A percentile compares a stretch with the other conserved stretches of the same genome.
phyloP scores from a whole-genome alignment of 495 filamentous ascomycete genomes.

The Neurospora tetrasperma region DNA sequence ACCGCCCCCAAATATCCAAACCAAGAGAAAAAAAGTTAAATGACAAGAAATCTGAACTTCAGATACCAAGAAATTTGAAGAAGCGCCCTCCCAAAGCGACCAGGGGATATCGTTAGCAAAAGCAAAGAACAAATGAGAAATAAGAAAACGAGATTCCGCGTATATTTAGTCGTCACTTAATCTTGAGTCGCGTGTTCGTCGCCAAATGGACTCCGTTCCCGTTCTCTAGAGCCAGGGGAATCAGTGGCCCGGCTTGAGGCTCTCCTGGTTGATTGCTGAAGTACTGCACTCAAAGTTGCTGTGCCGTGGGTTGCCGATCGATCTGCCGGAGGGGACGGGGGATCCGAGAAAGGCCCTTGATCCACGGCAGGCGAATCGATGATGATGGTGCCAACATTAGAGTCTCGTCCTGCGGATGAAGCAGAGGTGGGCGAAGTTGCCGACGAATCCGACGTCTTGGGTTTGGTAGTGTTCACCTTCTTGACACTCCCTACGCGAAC shows the following conservation, averaged over 20 bases:
- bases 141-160: background rate
- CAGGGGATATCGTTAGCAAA: slow-evolving; percentile 2
- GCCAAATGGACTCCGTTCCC: slow-evolving; percentile 42
- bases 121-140: background rate
- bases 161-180: slow-evolving; percentile 9
- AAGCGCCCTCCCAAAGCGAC: background rate
- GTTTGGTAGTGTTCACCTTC: slow-evolving; percentile 25
- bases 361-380: slow-evolving; percentile 39
- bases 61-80: background rate
- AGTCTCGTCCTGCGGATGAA: slow-evolving; percentile 21
- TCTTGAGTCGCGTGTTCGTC: slow-evolving; percentile 44
- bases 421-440: slow-evolving; percentile 12
- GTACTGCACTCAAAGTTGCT: slow-evolving; percentile 41
- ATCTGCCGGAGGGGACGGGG: slow-evolving; percentile 17
- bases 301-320: slow-evolving; percentile 24
- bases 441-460: slow-evolving; percentile 15
- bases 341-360: slow-evolving; percentile 52
- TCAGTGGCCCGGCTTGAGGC: slow-evolving; percentile 26
- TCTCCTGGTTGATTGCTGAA: slow-evolving; percentile 39
- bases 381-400: slow-evolving; percentile 36
- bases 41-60: background rate
- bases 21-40: background rate
- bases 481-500: slow-evolving; percentile 43
- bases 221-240: slow-evolving; percentile 16
- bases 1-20: background rate